phyloP scores from a whole-genome alignment of 768 basidiomycete species.

The Boletus sensibilis region DNA sequence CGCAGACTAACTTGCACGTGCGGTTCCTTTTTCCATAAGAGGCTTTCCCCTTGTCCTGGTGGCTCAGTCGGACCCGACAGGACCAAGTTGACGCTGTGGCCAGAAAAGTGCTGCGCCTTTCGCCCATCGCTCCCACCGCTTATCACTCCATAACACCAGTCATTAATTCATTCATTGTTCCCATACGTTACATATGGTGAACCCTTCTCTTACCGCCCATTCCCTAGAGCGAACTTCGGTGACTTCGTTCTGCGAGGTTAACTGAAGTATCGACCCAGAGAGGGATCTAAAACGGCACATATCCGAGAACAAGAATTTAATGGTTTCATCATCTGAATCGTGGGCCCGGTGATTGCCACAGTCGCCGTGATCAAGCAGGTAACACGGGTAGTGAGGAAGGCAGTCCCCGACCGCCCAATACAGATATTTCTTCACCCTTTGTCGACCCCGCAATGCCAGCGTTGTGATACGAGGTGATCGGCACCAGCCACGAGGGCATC shows the following conservation, averaged over 20 bases:
- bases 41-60: background rate
- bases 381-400: too few species aligned
- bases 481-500: background rate
- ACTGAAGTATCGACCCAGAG: background rate
- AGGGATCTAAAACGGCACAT: too few species aligned
- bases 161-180: background rate
- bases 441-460: background rate
- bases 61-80: background rate
- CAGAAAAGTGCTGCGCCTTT: background rate
- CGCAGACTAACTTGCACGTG: slow-evolving; percentile 3
- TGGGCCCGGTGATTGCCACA: background rate
- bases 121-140: background rate
- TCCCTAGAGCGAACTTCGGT: background rate
- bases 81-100: background rate
- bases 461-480: background rate
- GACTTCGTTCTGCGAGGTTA: background rate
- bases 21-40: background rate
- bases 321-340: background rate
- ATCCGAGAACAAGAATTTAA: background rate
- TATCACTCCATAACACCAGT: background rate
- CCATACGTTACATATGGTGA: background rate
- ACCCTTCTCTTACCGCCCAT: background rate
- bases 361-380: background rate
- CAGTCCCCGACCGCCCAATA: background rate
- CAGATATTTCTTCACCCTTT: background rate